Base-by-base conservation (phyloP, 2,329 filamentous ascomycete genomes). In the Phialocephala sp. region DNA sequence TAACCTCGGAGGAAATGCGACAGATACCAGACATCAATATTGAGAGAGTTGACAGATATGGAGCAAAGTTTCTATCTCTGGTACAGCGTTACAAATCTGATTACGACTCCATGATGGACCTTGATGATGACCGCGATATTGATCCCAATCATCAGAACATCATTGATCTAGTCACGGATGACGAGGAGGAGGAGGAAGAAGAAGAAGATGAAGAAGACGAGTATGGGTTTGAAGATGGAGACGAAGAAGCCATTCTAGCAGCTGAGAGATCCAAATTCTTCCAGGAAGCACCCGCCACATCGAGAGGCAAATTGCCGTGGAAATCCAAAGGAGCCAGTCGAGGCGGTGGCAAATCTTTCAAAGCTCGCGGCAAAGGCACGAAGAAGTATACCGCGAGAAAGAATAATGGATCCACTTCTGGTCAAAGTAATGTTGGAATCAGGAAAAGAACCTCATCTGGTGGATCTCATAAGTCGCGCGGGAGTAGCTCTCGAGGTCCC, bases 1-100 rank as follows among this genome's bases (percentile, higher is more conserved):
- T 80, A 8, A 86, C 82, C 9, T 72, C 87, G 11, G 83, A 85
- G 18, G 80, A 87, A 64, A 91, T 95, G 87, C 79, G 78, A 37
- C 77, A 77, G 9, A 90, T 94, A 58, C 83, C 83, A 0, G 85
- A 84, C 11, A 89, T 94, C 65, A 84, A 89, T 62, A 69, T 75
- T 1, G 85, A 87, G 32, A 89, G 87, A 73, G 89, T 93, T 27
- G 75, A 81, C 54, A 80, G 81, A 1, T 87, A 89, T 73, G 91
- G 91, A 8, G 79, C 77, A 39, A 82, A 80, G 61, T 87, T 94
- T 68, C 75, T 91, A 43, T 80, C 82, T 0, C 76, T 93, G 5
- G 79, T 93, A 56, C 79, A 80, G 60, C 77, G 79, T 15, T 83
- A 81, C 68, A 77, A 83, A 36, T 66, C 72, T 0, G 77, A 79